Base-by-base conservation (phyloP, 345 rosid species). In the Eucalyptus pauciflora region DNA sequence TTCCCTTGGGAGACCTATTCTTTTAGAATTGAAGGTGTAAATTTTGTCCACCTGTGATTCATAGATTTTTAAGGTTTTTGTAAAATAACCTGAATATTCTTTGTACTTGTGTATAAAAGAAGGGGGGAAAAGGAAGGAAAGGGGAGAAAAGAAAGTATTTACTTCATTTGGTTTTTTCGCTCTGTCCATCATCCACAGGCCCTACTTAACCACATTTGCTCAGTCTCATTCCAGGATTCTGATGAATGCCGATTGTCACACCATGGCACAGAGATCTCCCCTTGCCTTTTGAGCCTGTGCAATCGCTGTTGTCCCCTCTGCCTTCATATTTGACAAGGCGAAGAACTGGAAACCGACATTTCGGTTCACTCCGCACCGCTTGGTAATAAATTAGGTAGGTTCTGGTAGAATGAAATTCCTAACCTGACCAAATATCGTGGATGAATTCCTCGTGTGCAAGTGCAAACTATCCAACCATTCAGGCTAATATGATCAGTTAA, bases 81-180 rank as follows among this genome's bases (percentile, higher is more conserved):
- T 94, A 93, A 92, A 92, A 89, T 92, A 89, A 85, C 90, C 87
- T 86, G 90, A 29, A 87, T 89, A 88, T 94, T 92, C 93, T 90
- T 93, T 94, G 94, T 88, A 91, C 90, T 50, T 94, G 90, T 90
- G 87, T 91, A 92, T 90, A 89, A 89, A 89, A 91, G 90, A 89
- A 93, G 48, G 48, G 85, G 27, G 46, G 56, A 43, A 5, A 87
- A 58, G 60, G 88, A 43, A 86, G 43, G 18, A 51, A 22, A 29
- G 49, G 58, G 60, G 69, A 22, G 37, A 86, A 50, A 37, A 29
- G 58, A 43, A 41, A 76, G 15, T 76, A 20, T 76, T 37, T 41
- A 76, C 48, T 76, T 76, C 85, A 76, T 41, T 76, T 50, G 69
- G 46, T n/a, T 86, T 37, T 33, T 86, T 37, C 4, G 85, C 48